Evolutionary conservation across 1,139 yeast genomes (phyloP), one percentile per base, ranked within the genome.

Genomic region (Tardiomyces digboiensis): DNA sequence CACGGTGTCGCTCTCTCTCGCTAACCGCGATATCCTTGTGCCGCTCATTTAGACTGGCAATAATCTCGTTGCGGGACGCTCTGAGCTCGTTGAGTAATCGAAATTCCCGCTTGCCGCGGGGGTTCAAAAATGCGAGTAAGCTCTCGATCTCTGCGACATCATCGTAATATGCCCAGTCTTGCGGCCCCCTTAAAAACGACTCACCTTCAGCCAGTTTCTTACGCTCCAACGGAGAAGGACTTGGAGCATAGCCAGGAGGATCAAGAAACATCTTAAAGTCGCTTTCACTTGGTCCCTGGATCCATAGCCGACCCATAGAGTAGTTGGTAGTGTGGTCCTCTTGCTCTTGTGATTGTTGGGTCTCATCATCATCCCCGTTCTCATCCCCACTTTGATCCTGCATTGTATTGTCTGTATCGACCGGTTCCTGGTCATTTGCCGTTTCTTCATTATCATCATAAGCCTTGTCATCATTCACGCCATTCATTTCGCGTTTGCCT

Each of bases 281-380:
- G 42, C 77, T 82, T 19, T 70, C 69, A 2, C 79, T 69, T 1
- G 98, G 97, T 0, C 99, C 99, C 63, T 89, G 97, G 2, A 91
- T 75, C 95, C 97, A 89, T 36, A 91, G 61, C 46, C 87, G 71
- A 7, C 97, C 97, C 83, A 88, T 84, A 40, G 83, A 68, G 58
- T 81, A 85, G 0, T 85, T 81, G 5, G 33, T 26, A 4, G 8
- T 26, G 47, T 80, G 85, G 36, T 71, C 74, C 21, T 64, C 66
- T 13, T 67, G 70, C 7, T 63, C 66, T 10, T 68, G 71, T 2
- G 60, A 64, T 19, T 58, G 64, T 7, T 53, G 54, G 16, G 59
- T 65, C 12, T 57, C 64, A 12, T 57, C 64, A 2, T 58, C 65
- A 10, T 66, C 68, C 1, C 61, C 67, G 2, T 67, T 72, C 2